phyloP scores from a whole-genome alignment of 202 grass and related monocot genomes.

The Bolboschoenoplectus hybrid region DNA sequence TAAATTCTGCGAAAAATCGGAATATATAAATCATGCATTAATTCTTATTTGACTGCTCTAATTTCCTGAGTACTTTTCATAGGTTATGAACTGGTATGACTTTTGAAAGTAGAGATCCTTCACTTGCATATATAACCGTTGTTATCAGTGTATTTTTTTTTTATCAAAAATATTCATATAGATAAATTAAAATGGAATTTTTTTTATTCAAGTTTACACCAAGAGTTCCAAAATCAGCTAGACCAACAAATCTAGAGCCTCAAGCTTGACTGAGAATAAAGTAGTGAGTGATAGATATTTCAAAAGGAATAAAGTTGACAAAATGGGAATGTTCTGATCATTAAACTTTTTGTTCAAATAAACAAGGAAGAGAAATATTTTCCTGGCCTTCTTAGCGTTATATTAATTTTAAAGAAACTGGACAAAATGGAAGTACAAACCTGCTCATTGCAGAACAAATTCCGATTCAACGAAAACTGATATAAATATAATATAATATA shows the following conservation, averaged over 20 bases:
- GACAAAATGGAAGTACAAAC: conserved; percentile 10
- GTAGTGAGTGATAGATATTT: neutral
- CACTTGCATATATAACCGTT: neutral
- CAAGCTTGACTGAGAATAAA: conserved; percentile 6
- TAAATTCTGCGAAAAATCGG: no score
- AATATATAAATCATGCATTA: neutral
- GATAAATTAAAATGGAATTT: neutral
- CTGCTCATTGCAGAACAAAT: neutral
- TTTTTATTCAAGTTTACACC: neutral
- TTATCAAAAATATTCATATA: neutral
- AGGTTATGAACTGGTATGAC: neutral
- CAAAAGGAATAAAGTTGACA: neutral
- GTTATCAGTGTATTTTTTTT: neutral
- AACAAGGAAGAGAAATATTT: neutral
- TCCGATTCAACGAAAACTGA: neutral
- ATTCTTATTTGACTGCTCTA: neutral
- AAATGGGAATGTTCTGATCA: conserved; percentile 14
- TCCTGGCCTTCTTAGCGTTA: neutral
- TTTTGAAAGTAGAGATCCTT: neutral
- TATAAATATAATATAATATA: neutral
- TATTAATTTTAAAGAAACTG: neutral
- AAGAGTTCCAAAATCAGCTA: neutral
- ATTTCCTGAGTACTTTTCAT: neutral
- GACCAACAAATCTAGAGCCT: neutral
- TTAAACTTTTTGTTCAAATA: neutral